Conservation (phyloP, 371 early-diverging fungal species). For the Apophysomyces trapeziformis region DNA sequence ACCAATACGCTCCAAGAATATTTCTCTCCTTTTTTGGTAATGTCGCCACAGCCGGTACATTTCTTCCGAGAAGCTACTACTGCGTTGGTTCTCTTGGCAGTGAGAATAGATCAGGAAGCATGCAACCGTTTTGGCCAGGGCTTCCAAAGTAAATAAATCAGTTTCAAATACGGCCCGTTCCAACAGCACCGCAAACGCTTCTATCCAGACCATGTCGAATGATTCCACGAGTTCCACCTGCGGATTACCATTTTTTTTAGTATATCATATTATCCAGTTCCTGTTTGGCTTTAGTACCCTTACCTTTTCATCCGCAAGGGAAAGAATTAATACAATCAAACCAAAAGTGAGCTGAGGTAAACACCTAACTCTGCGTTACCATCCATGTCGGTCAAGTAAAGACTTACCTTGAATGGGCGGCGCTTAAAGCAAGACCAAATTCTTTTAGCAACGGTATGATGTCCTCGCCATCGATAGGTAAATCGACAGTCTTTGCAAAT, state of each 20-base stretch:
- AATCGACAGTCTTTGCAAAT: constrained; percentile 1
- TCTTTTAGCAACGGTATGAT: background rate
- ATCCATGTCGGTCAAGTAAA: background rate
- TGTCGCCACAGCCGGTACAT: constrained; percentile 3
- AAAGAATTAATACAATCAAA: background rate
- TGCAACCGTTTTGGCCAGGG: background rate
- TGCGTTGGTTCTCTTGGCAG: background rate
- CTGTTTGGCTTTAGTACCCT: background rate
- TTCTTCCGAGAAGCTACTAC: background rate
- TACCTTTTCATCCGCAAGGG: constrained; percentile 2
- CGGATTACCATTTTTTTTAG: background rate
- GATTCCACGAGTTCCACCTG: constrained; percentile 15
- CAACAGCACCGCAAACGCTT: constrained; percentile 19
- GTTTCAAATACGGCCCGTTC: constrained; percentile 23
- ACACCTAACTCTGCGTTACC: background rate
- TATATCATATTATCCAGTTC: background rate
- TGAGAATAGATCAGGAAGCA: constrained; percentile 2
- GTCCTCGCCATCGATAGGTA: background rate
- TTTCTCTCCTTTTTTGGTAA: constrained; percentile 1
- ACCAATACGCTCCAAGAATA: background rate
- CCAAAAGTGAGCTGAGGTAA: constrained; percentile 3
- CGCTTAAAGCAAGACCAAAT: constrained; percentile 3
- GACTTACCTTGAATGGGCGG: background rate
- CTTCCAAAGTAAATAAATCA: background rate
- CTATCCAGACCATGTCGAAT: constrained; percentile 18